Conservation (phyloP, 805 yeast species). For the Saccharomycopsis javanensis region DNA sequence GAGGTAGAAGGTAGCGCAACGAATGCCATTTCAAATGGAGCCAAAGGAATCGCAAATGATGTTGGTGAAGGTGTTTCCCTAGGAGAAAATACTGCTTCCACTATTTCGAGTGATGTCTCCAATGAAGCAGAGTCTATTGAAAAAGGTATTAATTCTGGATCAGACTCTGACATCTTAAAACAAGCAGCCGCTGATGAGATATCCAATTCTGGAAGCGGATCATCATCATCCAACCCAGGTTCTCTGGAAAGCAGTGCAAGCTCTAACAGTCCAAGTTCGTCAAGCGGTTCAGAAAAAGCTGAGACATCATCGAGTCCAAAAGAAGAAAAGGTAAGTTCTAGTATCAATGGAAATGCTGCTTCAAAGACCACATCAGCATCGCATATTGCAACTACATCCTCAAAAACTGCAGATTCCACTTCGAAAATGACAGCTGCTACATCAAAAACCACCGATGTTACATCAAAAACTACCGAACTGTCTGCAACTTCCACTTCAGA, state of each 20-base stretch:
- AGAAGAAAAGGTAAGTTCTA: too few species aligned
- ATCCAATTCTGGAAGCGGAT: neutral
- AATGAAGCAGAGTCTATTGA: neutral
- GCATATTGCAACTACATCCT: too few species aligned
- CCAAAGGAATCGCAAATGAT: neutral
- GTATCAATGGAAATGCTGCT: too few species aligned
- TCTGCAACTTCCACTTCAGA: neutral
- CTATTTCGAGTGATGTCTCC: neutral
- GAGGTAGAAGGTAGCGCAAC: neutral
- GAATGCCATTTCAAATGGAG: neutral
- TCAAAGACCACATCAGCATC: too few species aligned
- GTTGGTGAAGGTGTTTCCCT: neutral
- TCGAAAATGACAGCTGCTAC: neutral
- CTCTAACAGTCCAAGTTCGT: neutral
- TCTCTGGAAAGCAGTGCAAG: too few species aligned
- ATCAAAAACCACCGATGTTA: neutral
- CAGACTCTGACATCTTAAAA: neutral
- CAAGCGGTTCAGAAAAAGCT: too few species aligned
- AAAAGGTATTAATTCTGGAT: neutral
- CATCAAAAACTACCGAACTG: neutral
- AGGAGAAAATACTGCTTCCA: neutral
- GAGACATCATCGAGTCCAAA: too few species aligned
- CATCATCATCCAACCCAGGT: neutral
- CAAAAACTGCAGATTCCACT: neutral
- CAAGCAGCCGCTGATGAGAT: neutral